Evolutionary conservation across 2,329 filamentous ascomycete genomes (phyloP).

Genomic region (Colletotrichum lentis): DNA sequence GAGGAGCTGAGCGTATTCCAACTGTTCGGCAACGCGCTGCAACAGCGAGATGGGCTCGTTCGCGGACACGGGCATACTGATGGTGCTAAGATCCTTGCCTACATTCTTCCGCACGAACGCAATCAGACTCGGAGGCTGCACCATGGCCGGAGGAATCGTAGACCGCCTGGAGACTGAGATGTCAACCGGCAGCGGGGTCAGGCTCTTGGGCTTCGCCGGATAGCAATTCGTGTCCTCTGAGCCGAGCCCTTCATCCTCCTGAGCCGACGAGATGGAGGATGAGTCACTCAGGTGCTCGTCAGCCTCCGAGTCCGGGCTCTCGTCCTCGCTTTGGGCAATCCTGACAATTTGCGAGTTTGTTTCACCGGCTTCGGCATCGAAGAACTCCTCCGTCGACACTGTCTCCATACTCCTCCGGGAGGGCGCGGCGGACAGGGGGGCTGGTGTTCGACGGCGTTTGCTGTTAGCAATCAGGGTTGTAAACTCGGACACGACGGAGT

Average conservation of each 20-base stretch:
- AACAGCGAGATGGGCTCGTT: conserved; percentile 92
- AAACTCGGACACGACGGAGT: conserved; percentile 84
- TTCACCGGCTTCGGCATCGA: conserved; percentile 81
- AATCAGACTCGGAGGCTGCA: conserved; percentile 87
- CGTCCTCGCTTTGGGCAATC: conserved; percentile 76
- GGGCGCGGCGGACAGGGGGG: conserved; percentile 55
- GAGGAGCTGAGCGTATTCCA: conserved; percentile 89
- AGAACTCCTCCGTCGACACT: conserved; percentile 86
- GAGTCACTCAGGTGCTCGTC: conserved; percentile 64
- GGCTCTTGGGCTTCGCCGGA: conserved; percentile 76
- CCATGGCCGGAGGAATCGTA: conserved; percentile 76
- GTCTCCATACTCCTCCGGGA: conserved; percentile 79
- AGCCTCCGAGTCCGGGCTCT: conserved; percentile 64
- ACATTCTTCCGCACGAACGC: conserved; percentile 97
- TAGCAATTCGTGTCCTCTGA: conserved; percentile 72
- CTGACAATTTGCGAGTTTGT: conserved; percentile 73
- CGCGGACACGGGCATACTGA: conserved; percentile 95
- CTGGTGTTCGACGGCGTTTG: conserved; percentile 75
- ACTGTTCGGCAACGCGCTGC: conserved; percentile 86
- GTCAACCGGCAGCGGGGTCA: conserved; percentile 79
- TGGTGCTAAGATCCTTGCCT: conserved; percentile 94
- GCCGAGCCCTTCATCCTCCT: conserved; percentile 65
- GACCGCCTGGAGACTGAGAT: conserved; percentile 71
- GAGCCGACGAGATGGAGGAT: conserved; percentile 66
- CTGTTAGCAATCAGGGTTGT: conserved; percentile 78